Evolutionary conservation across 768 basidiomycete species (phyloP), one percentile per base, ranked within the genome.

Genomic region (Lactarius trivialis): DNA sequence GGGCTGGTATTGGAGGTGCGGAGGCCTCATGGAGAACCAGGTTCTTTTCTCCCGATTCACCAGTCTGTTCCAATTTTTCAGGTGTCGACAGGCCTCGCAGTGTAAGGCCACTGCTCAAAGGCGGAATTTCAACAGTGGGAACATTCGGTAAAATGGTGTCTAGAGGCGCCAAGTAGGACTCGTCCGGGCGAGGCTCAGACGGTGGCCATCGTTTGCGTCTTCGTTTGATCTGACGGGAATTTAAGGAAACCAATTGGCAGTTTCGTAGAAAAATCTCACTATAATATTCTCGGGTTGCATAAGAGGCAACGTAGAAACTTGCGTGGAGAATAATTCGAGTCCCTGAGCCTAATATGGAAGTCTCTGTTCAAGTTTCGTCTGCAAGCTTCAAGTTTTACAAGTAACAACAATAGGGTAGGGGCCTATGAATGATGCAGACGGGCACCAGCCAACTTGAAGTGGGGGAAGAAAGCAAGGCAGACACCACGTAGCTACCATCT

Each of bases 141-240:
- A 55, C 15, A 34, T 3, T 48, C n/a, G 56, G 30, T 24, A 39
- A 24, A 34, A 17, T 41, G 8, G 30, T n/a, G n/a, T 57, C 30
- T 33, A 17, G 21, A n/a, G 49, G 19, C 12, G 34, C 34, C 36
- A 8, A 15, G 50, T 36, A 58, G 36, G 55, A 52, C 4, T 60
- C 14, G 5, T 52, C 32, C 21, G 53, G 15, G 32, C 30, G 41
- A 51, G 61, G 55, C 26, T 45, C 55, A 5, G 56, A 19, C 30
- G 19, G 50, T n/a, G 8, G 34, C 21, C 52, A 19, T 39, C 61
- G 52, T 43, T 63, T 65, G 61, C 64, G 64, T 30, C 56, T 63
- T 34, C 43, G 51, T 56, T 50, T 65, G 17, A 65, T 63, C 64
- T 65, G 45, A 41, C 33, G 1, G 39, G 7, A 14, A 15, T 48